Evolutionary conservation across 805 yeast species (phyloP), one percentile per base, ranked within the genome.

Genomic region (Wickerhamiella hasegawae): DNA sequence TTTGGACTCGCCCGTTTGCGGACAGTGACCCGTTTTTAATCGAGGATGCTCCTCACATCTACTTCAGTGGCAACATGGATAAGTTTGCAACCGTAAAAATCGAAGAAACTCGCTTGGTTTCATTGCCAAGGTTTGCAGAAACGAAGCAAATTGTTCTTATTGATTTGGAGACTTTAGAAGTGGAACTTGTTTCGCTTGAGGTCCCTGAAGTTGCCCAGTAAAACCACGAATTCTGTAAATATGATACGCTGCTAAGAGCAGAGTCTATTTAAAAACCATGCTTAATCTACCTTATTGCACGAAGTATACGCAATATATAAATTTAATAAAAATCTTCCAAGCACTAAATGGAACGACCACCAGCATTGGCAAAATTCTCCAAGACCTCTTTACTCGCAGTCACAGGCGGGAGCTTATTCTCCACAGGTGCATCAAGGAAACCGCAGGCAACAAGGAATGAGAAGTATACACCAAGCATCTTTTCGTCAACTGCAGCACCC

Each of bases 1-100:
- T 90, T 29, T 78, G 85, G 66, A 75, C 93, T 44, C 84, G 82
- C 47, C 96, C 98, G 1, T 85, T 66, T 48, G 66, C 68, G 9
- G 70, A 72, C 18, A 47, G 51, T 2, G 97, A 90, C 54, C 97
- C 97, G 3, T 83, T 87, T 53, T 59, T 90, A n/a, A 39, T 60
- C 8, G 59, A 59, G 8, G 81, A 80, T 47, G 71, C 80, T 14
- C 97, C 97, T 1, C 85, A 83, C 51, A 76, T 85, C 3, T 83
- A 79, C 49, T 72, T 82, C 46, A 82, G 71, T 3, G 97, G 95
- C 0, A 87, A 85, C 51, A 94, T 83, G 53, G 70, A 76, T 0
- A 51, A 54, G 22, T 83, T 65, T 52, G 76, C 66, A 1, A 39
- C 48, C 2, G 37, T 32, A 1, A 34, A 35, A 10, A 23, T 29